Conservation (phyloP, 441 rosid species). For the Arabidopsis hybrid region DNA sequence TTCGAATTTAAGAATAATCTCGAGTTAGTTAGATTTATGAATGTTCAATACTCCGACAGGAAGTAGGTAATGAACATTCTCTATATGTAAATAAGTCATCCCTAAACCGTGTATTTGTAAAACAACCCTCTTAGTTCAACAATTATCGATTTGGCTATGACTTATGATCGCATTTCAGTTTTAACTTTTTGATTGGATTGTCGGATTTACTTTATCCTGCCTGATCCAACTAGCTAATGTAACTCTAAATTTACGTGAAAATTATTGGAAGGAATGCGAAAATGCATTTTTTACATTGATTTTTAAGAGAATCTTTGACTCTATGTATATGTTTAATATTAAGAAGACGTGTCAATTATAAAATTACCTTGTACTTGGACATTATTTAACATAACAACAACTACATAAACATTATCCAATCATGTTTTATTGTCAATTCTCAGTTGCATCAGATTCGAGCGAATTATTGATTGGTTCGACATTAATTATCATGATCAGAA, state of each 20-base stretch:
- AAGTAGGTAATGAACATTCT: slow-evolving; percentile 11
- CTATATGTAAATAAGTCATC: not conserved
- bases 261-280: slow-evolving; percentile 17
- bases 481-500: slow-evolving; percentile 36
- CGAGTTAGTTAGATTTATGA: slow-evolving; percentile 73
- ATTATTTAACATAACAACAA: slow-evolving; percentile 11
- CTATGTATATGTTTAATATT: not conserved
- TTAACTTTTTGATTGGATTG: slow-evolving; percentile 1
- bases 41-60: slow-evolving; percentile 66
- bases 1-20: not conserved
- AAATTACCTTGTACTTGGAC: slow-evolving; percentile 43
- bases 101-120: not conserved
- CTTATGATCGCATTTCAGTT: not conserved
- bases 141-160: not conserved
- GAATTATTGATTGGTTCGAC: slow-evolving; percentile 44
- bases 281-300: slow-evolving; percentile 11
- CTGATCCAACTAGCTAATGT: not conserved
- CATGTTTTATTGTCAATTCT: slow-evolving; percentile 42
- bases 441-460: slow-evolving; percentile 43
- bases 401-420: slow-evolving; percentile 40
- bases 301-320: slow-evolving; percentile 37
- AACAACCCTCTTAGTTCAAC: not conserved
- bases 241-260: slow-evolving; percentile 18
- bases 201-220: not conserved
- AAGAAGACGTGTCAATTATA: slow-evolving; percentile 33